These are phyloP conservation scores for Sorghum bicolor DNA, from an alignment of 176 grass and related monocot genomes.

Conservation along the genomic window DNA sequence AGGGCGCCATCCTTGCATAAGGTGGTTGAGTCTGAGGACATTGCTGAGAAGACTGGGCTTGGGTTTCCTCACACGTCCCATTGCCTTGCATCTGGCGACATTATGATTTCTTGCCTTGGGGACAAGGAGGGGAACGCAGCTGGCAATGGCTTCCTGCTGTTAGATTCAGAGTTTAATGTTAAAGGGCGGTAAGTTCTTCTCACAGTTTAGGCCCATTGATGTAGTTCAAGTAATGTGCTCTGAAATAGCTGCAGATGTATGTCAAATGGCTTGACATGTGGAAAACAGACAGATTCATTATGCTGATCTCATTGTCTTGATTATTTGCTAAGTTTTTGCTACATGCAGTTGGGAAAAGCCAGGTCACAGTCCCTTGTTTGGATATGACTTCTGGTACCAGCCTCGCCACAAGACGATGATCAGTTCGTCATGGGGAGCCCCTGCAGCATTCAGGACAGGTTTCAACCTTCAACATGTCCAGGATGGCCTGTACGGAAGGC, in stretches of 20 bases:
- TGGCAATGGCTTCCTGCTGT: slow-evolving; percentile 77
- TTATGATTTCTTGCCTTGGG: slow-evolving; percentile 92
- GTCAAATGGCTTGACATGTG: not conserved
- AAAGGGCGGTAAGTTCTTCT: slow-evolving; percentile 72
- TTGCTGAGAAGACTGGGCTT: slow-evolving; percentile 77
- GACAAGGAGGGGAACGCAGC: slow-evolving; percentile 84
- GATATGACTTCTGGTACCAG: slow-evolving; percentile 96
- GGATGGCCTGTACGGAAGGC: slow-evolving; percentile 85
- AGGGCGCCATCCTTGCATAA: slow-evolving; percentile 84
- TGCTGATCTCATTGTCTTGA: not conserved
- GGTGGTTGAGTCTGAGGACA: slow-evolving; percentile 78
- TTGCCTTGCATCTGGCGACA: slow-evolving; percentile 87
- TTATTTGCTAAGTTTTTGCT: not conserved
- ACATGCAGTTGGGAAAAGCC: slow-evolving; percentile 84
- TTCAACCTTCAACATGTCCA: slow-evolving; percentile 85
- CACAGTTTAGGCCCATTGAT: not conserved
- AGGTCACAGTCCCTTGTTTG: slow-evolving; percentile 76
- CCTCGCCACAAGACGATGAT: slow-evolving; percentile 97
- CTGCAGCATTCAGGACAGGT: slow-evolving; percentile 63
- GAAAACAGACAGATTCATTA: not conserved
- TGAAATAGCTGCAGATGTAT: not conserved
- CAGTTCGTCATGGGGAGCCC: slow-evolving; percentile 89
- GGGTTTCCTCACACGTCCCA: slow-evolving; percentile 94
- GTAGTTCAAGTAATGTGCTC: not conserved
- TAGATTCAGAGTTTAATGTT: slow-evolving; percentile 96